Evolutionary conservation across 78 protist genomes (phyloP), one percentile per base, ranked within the genome.

Genomic region (Dictyostelium purpureum): DNA sequence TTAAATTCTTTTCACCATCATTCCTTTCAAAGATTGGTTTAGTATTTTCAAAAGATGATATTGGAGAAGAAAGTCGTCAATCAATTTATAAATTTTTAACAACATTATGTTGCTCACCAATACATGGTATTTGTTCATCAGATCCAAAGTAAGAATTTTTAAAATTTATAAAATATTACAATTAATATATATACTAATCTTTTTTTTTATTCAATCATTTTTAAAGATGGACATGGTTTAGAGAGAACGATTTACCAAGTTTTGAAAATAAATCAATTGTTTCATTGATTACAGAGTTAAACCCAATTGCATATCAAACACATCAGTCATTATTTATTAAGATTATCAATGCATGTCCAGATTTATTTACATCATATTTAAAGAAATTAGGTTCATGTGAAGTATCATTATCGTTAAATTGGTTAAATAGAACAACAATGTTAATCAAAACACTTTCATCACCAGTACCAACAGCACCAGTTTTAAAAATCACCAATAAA

Each of bases 281-380:
- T 18, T 54, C 33, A 28, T 24, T 85, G n/a, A 43, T 85, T 38
- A 10, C 28, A 11, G 42, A 54, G 35, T 66, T 85, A 14, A 73
- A 85, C 33, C 80, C 92, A 37, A 63, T 61, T 21, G 42, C 31
- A 37, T 85, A 37, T 42, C 82, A 73, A 59, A 49, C 47, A 2
- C 92, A 85, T 45, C 92, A 85, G 19, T 14, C 61, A 59, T 66
- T 85, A 33, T 70, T 57, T 33, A 85, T 47, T 10, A 59, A 73
- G 40, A 85, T 73, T 47, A 73, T 73, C 18, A 26, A 85, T 33
- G 19, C 82, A 11, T 85, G 92, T 85, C 92, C 92, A 54, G 92
- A 85, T 33, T 49, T 85, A 18, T 57, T 77, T 40, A n/a, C 54
- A 31, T 21, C 73, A 1, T 77, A 57, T 57, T 59, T 73, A 11